Evolutionary conservation across 768 basidiomycete genomes (phyloP), one percentile per base, ranked within the genome.

Genomic region (Brasilioporus rufonigricans): DNA sequence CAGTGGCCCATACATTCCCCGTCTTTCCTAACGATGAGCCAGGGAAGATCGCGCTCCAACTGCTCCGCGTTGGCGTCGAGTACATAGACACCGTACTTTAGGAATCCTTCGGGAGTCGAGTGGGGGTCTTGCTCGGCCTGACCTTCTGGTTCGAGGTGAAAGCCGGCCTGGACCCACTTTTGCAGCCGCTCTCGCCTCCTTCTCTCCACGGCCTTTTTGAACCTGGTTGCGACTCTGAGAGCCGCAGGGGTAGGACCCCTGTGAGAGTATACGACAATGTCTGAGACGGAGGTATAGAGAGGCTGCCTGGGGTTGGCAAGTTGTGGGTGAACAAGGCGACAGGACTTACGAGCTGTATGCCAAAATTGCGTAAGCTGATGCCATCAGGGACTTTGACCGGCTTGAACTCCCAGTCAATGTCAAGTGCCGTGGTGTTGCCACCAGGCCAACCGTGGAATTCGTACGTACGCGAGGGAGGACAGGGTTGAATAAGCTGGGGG

Each of bases 221-320:
- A 88, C 32, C 84, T 77, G 48, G 82, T 76, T 0, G 89, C 89
- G 32, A 89, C 77, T 23, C 78, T 72, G 40, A 84, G 64, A 0
- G 87, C 81, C n/a, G 76, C 65, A 23, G 79, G 76, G 9, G 76
- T 74, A 33, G 72, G 66, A 12, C 91, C 90, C 65, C 61, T 79
- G 9, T 90, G 90, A 14, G 90, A 92, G 71, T 94, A 95, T 26
- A 96, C 74, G 58, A 94, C 86, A 35, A 96, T 84, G 63, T 96
- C 93, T 43, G 91, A 92, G n/a, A 96, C 76, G 8, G 91, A 87
- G 2, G 87, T 86, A 62, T 91, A 92, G 53, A 94, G 88, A 41
- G 89, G 84, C 91, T 91, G 27, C 13, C 46, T 32, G 56, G 46
- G n/a, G 55, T 68, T 44, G 24, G 40, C 24, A 46, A 32, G 38